Evolutionary conservation across 73 alveolate species (phyloP).

Genomic region (Stentor roeselii): DNA sequence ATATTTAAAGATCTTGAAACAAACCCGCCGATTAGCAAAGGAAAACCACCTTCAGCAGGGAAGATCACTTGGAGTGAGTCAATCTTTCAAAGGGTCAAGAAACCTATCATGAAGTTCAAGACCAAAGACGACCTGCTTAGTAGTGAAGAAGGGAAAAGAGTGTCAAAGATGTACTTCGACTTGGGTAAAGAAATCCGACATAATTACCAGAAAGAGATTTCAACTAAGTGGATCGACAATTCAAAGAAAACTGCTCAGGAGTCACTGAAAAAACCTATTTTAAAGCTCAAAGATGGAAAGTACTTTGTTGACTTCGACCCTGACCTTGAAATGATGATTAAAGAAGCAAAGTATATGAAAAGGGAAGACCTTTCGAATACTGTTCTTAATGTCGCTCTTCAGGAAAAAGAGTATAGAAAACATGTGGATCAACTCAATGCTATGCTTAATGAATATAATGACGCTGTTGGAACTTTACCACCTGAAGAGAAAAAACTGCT

Average conservation of each 20-base stretch:
- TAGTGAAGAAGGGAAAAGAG: slow-evolving; percentile 55
- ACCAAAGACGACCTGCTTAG: slow-evolving; percentile 64
- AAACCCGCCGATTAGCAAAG: slow-evolving; percentile 94
- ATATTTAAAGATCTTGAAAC: slow-evolving; percentile 75
- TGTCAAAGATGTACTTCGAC: slow-evolving; percentile 80
- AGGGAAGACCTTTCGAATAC: slow-evolving; percentile 87
- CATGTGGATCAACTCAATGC: slow-evolving; percentile 88
- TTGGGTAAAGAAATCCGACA: slow-evolving; percentile 83
- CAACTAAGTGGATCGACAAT: slow-evolving; percentile 84
- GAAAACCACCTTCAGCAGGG: slow-evolving; percentile 99
- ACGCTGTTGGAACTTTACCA: slow-evolving; percentile 82
- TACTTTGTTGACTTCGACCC: slow-evolving; percentile 86
- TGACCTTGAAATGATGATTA: slow-evolving; percentile 81
- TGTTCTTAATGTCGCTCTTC: slow-evolving; percentile 94
- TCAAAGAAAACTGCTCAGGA: slow-evolving; percentile 84
- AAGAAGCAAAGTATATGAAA: slow-evolving; percentile 90
- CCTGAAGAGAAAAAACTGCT: slow-evolving; percentile 90
- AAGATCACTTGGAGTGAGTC: slow-evolving; percentile 98
- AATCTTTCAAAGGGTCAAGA: slow-evolving; percentile 85
- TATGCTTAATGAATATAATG: slow-evolving; percentile 86
- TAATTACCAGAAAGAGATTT: slow-evolving; percentile 80
- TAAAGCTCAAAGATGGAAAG: slow-evolving; percentile 63
- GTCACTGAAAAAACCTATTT: slow-evolving; percentile 75
- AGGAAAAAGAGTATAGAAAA: slow-evolving; percentile 81
- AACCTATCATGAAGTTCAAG: slow-evolving; percentile 93